Conservation (phyloP, 139 green algal genomes). For the Volvox africanus region DNA sequence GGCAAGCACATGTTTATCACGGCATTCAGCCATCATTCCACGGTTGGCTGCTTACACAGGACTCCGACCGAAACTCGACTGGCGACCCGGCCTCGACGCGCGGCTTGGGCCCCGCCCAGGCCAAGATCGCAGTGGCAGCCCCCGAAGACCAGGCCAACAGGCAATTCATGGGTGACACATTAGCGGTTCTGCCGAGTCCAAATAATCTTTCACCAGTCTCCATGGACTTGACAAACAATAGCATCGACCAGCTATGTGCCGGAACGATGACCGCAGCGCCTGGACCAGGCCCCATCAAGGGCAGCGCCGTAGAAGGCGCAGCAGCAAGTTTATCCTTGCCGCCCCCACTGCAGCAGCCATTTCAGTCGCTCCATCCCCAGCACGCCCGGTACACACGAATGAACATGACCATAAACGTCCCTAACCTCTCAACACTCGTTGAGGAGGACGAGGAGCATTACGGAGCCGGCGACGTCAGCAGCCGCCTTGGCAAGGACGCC, state of each 20-base stretch:
- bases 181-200: conserved; percentile 7
- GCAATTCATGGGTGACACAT: background rate
- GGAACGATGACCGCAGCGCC: background rate
- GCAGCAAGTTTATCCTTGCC: background rate
- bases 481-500: background rate
- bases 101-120: background rate
- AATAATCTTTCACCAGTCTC: conserved; percentile 55
- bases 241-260: conserved; percentile 33
- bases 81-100: background rate
- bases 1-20: background rate
- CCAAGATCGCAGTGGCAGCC: background rate
- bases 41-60: conserved; percentile 3
- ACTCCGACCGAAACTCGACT: conserved; percentile 8
- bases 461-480: background rate
- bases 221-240: conserved; percentile 75
- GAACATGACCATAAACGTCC: conserved; percentile 83
- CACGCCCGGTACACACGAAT: conserved; percentile 52
- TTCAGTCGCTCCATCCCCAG: background rate
- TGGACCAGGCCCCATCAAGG: background rate
- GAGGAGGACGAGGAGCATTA: conserved; percentile 79
- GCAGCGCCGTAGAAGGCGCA: background rate
- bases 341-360: background rate
- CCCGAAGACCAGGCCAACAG: background rate
- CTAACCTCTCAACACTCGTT: conserved; percentile 78
- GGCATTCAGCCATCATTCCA: background rate